These are phyloP conservation scores for Glycine tomentella DNA, from an alignment of 306 rosid species.

Conservation along the genomic window DNA sequence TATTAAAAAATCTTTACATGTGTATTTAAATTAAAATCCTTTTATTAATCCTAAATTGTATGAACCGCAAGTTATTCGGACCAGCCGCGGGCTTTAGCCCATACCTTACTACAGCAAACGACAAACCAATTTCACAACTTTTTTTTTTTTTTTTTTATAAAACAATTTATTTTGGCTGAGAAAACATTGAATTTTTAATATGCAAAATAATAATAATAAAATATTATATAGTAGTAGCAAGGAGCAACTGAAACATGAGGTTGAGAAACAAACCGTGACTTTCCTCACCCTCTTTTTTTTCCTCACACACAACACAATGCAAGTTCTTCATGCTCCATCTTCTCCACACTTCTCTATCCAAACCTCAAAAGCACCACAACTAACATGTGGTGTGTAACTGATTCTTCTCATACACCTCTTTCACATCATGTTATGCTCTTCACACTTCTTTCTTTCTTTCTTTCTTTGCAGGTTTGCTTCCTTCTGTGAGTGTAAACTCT, in stretches of 20 bases:
- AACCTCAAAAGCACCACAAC: constrained; percentile 54
- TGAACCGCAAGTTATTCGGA: neutral
- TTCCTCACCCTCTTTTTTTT: constrained; percentile 13
- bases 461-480: constrained; percentile 53
- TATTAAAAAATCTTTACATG: too few relatives aligned
- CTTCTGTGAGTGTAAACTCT: constrained; percentile 55
- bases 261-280: constrained; percentile 49
- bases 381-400: constrained; percentile 55
- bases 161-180: too few relatives aligned
- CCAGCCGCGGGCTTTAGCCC: neutral
- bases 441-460: neutral
- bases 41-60: neutral
- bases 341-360: constrained; percentile 63
- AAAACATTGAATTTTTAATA: constrained; percentile 35
- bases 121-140: neutral
- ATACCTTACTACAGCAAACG: neutral
- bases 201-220: neutral
- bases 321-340: constrained; percentile 57
- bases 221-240: neutral
- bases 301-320: constrained; percentile 44
- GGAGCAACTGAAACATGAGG: constrained; percentile 56
- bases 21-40: neutral
- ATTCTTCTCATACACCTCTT: neutral
- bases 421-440: constrained; percentile 9
- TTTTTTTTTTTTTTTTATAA: too few relatives aligned